Evolutionary conservation across 768 basidiomycete genomes (phyloP), one percentile per base, ranked within the genome.

Genomic region (Russula sp.): DNA sequence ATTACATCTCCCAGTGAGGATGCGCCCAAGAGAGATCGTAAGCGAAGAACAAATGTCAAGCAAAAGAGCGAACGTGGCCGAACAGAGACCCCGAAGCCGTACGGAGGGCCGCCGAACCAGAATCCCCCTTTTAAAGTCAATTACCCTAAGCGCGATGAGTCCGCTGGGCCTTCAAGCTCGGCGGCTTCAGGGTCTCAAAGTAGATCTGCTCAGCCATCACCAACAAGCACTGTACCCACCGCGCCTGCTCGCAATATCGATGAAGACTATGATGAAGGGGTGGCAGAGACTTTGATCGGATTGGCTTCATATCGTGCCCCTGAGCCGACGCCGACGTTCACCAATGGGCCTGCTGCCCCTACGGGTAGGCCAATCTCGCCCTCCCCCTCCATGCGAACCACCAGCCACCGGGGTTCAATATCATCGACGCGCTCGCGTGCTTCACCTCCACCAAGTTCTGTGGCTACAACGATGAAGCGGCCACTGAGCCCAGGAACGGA

Each of bases 181-280:
- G 83, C 82, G 63, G 83, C 84, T 16, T 84, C 84, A 1, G 71
- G 68, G 22, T 72, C 72, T 20, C 83, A 83, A 44, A 79, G 74
- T 58, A 77, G 87, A 32, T 89, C 88, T 1, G 78, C 85, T 46
- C 88, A 89, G 68, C 89, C 88, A 2, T 89, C 87, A 34, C 88
- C 89, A 1, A 89, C 83, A 2, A 83, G 80, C 62, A 81, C 79
- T 22, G 80, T 81, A 8, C 81, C 84, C 58, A 76, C 83, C 42
- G 82, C 85, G 20, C 85, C 87, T 8, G 78, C 84, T 13, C 81
- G 94, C 8, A 76, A 83, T 1, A 82, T 95, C 20, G 93, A 97
- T 71, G 94, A 98, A 69, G 90, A 97, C 70, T 97, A 97, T 69
- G 94, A 98, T 69, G 94, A 94, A 74, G 90, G 89, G 28, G 90